Evolutionary conservation across 116 monocot species (phyloP).

Genomic region (Phalaenopsis hybrid): DNA sequence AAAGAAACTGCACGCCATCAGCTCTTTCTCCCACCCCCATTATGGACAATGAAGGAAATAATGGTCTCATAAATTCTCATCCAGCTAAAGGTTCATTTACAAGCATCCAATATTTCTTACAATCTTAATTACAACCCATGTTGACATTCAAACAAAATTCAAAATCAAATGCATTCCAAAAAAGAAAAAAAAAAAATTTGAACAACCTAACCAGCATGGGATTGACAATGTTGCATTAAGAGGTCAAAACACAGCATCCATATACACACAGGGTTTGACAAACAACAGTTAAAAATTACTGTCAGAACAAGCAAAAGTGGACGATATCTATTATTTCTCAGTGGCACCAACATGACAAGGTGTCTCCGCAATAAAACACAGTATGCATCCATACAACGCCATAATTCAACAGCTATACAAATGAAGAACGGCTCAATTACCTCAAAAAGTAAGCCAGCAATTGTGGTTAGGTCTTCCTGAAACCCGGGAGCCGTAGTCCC

Average conservation of each 20-base stretch:
- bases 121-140: no score
- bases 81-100: no score
- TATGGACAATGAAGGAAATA: no score
- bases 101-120: no score
- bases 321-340: not conserved
- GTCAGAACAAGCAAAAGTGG: not conserved
- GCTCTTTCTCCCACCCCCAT: no score
- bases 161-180: not conserved
- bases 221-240: no score
- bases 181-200: not conserved
- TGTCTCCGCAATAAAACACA: not conserved
- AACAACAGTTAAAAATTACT: not conserved
- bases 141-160: no score
- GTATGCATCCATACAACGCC: not conserved
- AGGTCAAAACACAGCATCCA: not conserved
- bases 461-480: conserved; percentile 84
- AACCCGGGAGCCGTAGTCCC: conserved; percentile 46
- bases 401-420: no score
- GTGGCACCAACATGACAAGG: not conserved
- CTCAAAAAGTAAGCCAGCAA: conserved; percentile 86
- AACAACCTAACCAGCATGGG: not conserved
- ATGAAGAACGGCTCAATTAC: conserved; percentile 13
- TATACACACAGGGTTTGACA: not conserved
- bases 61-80: no score
- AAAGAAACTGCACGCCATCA: no score